Percentiles rank a stretch among this genome's conserved stretches.
Evolutionary conservation across 345 rosid genomes (phyloP).

Genomic region (Eucalyptus pauciflora): DNA sequence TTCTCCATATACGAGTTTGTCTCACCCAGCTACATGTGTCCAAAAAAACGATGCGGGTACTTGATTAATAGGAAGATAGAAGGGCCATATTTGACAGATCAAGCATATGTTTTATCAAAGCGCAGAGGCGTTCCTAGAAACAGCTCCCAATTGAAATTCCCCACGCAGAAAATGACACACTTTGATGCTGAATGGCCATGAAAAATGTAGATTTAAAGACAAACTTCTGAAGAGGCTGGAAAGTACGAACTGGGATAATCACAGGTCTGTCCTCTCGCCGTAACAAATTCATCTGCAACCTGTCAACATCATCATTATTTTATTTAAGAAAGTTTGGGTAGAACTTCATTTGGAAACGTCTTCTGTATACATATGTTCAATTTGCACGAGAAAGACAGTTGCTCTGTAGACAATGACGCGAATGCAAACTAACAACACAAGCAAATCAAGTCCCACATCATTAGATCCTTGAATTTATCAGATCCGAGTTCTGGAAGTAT

Average conservation of each 20-base stretch:
- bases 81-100: not conserved
- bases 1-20: slow-evolving; percentile 52
- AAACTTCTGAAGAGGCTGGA: not conserved
- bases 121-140: not conserved
- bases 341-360: not conserved
- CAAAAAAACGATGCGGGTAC: slow-evolving; percentile 25
- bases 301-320: not conserved
- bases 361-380: not conserved
- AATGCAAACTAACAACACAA: not conserved
- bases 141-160: not conserved
- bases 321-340: not conserved
- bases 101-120: not conserved
- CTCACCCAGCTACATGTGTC: slow-evolving; percentile 35
- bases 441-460: not conserved
- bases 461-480: not conserved
- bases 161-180: not conserved
- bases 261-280: slow-evolving; percentile 14
- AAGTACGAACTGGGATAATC: not conserved
- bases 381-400: not conserved
- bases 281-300: slow-evolving; percentile 59
- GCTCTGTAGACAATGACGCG: not conserved
- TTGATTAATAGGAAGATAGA: not conserved
- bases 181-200: not conserved
- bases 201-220: not conserved
- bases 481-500: not conserved